Conservation (phyloP, 1,284 basidiomycete genomes). For the Retiboletus flavoniger region DNA sequence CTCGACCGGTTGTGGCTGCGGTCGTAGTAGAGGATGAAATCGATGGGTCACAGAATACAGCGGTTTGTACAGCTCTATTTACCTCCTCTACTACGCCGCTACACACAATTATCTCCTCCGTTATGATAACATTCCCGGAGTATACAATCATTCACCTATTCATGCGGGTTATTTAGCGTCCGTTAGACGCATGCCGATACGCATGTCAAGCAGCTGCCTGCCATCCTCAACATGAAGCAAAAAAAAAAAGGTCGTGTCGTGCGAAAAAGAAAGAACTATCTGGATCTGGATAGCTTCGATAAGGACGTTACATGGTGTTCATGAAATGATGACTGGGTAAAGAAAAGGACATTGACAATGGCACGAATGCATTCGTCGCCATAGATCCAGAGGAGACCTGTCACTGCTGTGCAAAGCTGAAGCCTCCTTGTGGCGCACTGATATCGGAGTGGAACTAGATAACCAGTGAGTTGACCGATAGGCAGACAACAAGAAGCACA, state of each 20-base stretch:
- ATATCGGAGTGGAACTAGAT: constrained; percentile 76
- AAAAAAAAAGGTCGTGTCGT: constrained; percentile 14
- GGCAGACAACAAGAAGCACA: constrained; percentile 19
- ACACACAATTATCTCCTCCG: constrained; percentile 18
- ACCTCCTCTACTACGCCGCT: background rate
- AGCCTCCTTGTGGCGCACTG: constrained; percentile 88
- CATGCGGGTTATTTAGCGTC: constrained; percentile 28
- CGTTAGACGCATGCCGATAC: constrained; percentile 35
- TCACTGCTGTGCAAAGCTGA: constrained; percentile 76
- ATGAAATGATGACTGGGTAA: constrained; percentile 20
- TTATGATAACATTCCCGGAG: constrained; percentile 23
- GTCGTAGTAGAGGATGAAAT: constrained; percentile 10
- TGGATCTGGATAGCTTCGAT: constrained; percentile 14
- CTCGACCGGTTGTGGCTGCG: background rate
- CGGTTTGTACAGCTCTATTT: constrained; percentile 11
- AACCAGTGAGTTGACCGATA: constrained; percentile 11
- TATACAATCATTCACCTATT: constrained; percentile 22
- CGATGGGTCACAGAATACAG: background rate
- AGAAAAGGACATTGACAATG: constrained; percentile 4
- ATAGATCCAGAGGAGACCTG: constrained; percentile 9
- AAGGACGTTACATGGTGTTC: constrained; percentile 21
- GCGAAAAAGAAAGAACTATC: constrained; percentile 14
- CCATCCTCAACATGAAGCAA: constrained; percentile 25
- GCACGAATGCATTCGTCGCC: constrained; percentile 5
- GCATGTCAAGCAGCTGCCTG: constrained; percentile 19